These are phyloP conservation scores for Macrolepiota dolichaula DNA, from an alignment of 768 basidiomycete genomes.

Conservation along the genomic window DNA sequence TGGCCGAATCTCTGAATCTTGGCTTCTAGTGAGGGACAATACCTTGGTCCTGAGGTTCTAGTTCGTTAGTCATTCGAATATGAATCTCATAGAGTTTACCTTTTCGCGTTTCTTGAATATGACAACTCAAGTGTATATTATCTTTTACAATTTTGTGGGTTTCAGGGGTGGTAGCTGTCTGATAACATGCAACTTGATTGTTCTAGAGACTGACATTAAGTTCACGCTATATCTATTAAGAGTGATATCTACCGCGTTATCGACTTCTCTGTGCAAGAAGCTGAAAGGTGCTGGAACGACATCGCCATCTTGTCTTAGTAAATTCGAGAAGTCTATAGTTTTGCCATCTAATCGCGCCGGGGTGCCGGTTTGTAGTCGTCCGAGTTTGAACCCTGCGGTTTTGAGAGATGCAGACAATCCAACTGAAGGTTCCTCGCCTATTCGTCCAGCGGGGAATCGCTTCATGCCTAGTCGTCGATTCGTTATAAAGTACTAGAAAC, in stretches of 20 bases:
- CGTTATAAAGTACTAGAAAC: not conserved
- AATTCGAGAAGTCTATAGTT: constrained; percentile 65
- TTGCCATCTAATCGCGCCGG: constrained; percentile 73
- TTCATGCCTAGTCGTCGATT: constrained; percentile 47
- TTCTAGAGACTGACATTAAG: constrained; percentile 37
- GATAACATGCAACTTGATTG: constrained; percentile 71
- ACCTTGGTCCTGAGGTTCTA: constrained; percentile 65
- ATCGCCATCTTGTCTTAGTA: constrained; percentile 70
- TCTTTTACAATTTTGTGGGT: constrained; percentile 77
- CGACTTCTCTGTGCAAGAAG: constrained; percentile 63
- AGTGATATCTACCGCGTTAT: constrained; percentile 54
- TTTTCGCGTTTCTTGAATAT: constrained; percentile 87
- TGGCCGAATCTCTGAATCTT: constrained; percentile 79
- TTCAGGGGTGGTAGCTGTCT: constrained; percentile 65
- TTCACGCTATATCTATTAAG: not conserved
- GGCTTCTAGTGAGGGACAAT: constrained; percentile 88
- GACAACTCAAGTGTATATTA: constrained; percentile 74
- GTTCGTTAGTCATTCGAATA: not conserved
- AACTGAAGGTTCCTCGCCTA: constrained; percentile 66
- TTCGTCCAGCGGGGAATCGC: constrained; percentile 73
- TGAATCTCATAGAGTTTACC: constrained; percentile 33
- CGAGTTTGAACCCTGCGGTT: constrained; percentile 75
- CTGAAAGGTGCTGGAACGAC: constrained; percentile 67
- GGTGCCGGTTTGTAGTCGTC: constrained; percentile 82
- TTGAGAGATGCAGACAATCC: constrained; percentile 77